Evolutionary conservation across 345 rosid genomes (phyloP), one percentile per base, ranked within the genome.

Genomic region (Isatis tinctoria): DNA sequence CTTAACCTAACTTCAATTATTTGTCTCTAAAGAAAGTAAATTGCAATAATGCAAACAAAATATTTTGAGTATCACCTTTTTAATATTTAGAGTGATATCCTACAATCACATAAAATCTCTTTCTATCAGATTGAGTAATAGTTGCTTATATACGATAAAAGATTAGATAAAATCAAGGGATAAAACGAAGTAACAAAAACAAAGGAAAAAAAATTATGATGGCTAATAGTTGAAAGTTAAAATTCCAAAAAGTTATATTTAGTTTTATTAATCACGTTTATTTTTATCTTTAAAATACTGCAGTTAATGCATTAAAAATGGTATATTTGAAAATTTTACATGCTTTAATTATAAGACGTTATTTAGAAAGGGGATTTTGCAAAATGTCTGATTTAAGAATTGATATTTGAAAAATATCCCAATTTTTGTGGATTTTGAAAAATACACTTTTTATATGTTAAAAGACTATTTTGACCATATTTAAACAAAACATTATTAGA

Each of bases 1-100:
- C 74, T 70, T 69, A 24, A 44, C 66, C 58, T 44, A 70, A 70
- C 66, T 58, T 58, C 56, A 45, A 70, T 70, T 18, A 69, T 56
- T 18, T 69, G 65, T 28, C 56, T 5, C n/a, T 8, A 7, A 18
- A 58, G 20, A 70, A 44, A 70, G 57, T 33, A 70, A 33, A 45
- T 30, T 17, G 52, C 32, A 69, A 69, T 57, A 32, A 28, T 57
- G 66, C 10, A 28, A 52, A 43, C 7, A 26, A 10, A 10, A 32
- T 43, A 44, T 5, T 57, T 40, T 16, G 10, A 24, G 10, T 17
- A 27, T 26, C 26, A 26, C 36, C 12, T 28, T 56, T 39, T 24
- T 13, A 14, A 28, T 14, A 32, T 13, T 10, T 2, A 22, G 11
- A 17, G 20, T 47, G 16, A 49, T 10, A 30, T 32, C 36, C 2